Conservation (phyloP, 116 monocot genomes). For the Papilionanthe hybrid region DNA sequence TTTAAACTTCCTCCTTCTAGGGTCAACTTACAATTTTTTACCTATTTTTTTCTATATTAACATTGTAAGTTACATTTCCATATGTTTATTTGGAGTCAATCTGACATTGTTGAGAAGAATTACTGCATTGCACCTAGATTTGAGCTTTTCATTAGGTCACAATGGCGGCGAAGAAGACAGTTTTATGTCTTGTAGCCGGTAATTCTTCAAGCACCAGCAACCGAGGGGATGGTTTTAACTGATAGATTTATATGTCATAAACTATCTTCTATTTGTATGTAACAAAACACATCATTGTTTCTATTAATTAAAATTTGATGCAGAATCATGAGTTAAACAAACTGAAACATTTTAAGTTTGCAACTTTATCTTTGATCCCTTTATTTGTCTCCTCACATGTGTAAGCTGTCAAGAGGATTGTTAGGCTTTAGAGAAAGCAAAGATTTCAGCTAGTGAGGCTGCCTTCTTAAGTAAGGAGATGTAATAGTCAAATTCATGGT, state of each 20-base stretch:
- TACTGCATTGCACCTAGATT: neutral
- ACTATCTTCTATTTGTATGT: neutral
- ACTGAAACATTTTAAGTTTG: neutral
- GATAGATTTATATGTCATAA: slow-evolving; percentile 1
- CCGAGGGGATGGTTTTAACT: slow-evolving; percentile 5
- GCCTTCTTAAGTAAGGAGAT: neutral
- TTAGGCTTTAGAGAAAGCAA: neutral
- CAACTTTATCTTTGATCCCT: neutral
- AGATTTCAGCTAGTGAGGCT: neutral
- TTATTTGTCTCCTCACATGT: neutral
- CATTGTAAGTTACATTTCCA: neutral
- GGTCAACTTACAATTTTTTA: slow-evolving; percentile 1
- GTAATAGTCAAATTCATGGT: neutral
- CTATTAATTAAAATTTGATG: neutral
- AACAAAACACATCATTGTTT: neutral
- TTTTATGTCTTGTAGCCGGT: slow-evolving; percentile 19
- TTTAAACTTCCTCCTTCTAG: neutral
- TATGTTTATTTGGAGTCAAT: neutral
- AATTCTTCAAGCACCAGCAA: neutral
- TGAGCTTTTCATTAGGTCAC: neutral
- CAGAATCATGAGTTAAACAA: neutral
- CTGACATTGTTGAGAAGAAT: no score
- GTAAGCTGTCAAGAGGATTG: neutral
- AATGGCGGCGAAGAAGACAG: slow-evolving; percentile 2
- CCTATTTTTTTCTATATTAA: neutral